Evolutionary conservation across 2,329 filamentous ascomycete species (phyloP), one percentile per base, ranked within the genome.

Genomic region (Phoma sp.): DNA sequence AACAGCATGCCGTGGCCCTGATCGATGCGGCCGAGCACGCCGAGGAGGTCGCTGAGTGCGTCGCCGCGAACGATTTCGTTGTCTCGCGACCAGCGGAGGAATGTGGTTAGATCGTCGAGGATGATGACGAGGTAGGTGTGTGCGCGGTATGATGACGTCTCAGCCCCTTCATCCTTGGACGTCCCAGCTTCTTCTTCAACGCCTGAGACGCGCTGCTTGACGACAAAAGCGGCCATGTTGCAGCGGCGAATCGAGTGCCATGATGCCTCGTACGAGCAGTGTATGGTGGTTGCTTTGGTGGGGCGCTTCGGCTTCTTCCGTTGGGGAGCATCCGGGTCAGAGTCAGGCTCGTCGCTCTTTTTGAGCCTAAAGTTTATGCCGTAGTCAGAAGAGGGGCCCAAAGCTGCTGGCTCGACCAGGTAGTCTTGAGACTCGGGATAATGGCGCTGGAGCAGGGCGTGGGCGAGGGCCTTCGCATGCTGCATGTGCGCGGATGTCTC

Each of bases 81-180:
- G n/a, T 35, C 51, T 6, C 6, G 24, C 2, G 51, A 55, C 36
- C 52, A 49, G 35, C 55, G 51, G 1, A 58, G 44, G n/a, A 58
- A 56, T 9, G 56, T 63, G 0, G 50, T 31, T 15, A 67, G 59
- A 32, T 65, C 50, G 40, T 72, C 69, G 19, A 71, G 58, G 37
- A 70, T 57, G 39, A 73, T 66, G 22, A 52, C 58, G 15, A 71
- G 25, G 61, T 70, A 31, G 63, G 61, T 71, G 35, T 64, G 61
- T 6, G 58, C 51, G 37, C 53, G 55, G 21, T 52, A 51, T 6
- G 39, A 17, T 15, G 37, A 10, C 0, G 29, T 21, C 13, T 29
- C 33, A 1, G 21, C n/a, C 10, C 38, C 50, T 3, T 39, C 47
- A 4, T 40, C 12, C 0, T n/a, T n/a, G n/a, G n/a, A n/a, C n/a